Base-by-base conservation (phyloP, 139 green algal genomes). In the Chlamydomonas schloesseri region DNA sequence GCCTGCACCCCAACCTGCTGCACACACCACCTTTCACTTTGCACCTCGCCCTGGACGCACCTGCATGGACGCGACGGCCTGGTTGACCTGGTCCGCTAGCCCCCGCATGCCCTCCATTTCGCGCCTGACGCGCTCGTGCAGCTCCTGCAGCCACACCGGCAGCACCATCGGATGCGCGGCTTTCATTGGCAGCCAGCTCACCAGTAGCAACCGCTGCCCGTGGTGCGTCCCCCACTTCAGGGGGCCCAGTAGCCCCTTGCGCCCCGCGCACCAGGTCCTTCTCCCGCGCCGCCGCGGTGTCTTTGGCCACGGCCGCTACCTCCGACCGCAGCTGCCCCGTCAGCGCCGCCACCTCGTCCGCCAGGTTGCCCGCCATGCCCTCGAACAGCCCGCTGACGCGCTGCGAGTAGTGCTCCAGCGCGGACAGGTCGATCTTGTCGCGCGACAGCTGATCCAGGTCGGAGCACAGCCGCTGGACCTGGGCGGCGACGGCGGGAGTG, bases 381-480 rank as follows among this genome's bases (percentile, higher is more conserved):
- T 84, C 71, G 15, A 89, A 85, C 31, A 85, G 50, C 18, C 46
- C 62, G 31, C 65, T 77, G 36, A 85, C 64, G 68, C 79, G 79
- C 46, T 76, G 24, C 26, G 86, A 90, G 82, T 92, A 92, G 70
- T 73, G 50, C 82, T 92, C 89, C 34, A 92, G 75, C 15, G 86
- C 50, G n/a, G 53, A 31, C 8, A 81, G 17, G 82, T 92, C 89
- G 53, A 89, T 70, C 71, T 92, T 92, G 33, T 92, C 89, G 1
- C 86, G 47, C 10, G 37, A 58, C n/a, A 92, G 72, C 9, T 82
- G 74, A 34, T 92, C 89, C 42, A 88, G 13, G 31, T 92, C 89
- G 15, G 31, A 36, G 14, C 87, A 34, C 53, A 90, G 42, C 20
- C 70, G 58, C 57, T 81, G 73, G 11, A 88, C 85, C 89, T 92